These are phyloP conservation scores for Cinnamomum micranthum DNA, from an alignment of 164 flowering plant genomes.

Conservation along the genomic window DNA sequence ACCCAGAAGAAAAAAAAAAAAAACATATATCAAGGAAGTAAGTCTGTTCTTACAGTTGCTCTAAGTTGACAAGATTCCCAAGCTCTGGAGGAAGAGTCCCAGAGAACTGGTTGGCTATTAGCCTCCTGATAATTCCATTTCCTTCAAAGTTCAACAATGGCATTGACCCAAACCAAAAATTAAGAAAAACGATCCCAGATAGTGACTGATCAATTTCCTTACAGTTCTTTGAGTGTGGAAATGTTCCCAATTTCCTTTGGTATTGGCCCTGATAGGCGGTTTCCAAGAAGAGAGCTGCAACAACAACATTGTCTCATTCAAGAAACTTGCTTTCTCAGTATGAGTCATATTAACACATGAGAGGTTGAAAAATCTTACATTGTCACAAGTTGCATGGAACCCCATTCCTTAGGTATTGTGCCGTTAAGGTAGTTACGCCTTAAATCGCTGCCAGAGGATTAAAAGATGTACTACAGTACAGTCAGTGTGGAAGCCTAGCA, in stretches of 20 bases:
- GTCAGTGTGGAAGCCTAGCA: not conserved
- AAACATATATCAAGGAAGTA: not conserved
- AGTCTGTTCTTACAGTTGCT: constrained; percentile 19
- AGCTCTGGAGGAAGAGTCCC: constrained; percentile 35
- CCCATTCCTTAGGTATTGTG: constrained; percentile 71
- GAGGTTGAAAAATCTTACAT: constrained; percentile 35
- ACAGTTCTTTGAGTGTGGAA: constrained; percentile 40
- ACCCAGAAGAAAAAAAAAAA: constrained; percentile 1
- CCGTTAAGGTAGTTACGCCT: constrained; percentile 66
- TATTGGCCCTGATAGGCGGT: constrained; percentile 23
- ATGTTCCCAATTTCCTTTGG: constrained; percentile 28
- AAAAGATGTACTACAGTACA: not conserved
- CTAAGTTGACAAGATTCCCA: constrained; percentile 27
- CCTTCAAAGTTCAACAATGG: not conserved
- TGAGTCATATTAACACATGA: not conserved
- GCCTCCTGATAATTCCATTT: constrained; percentile 19
- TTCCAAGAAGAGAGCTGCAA: constrained; percentile 53
- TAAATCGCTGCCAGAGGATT: constrained; percentile 47
- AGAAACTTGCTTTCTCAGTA: not conserved
- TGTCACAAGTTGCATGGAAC: constrained; percentile 32
- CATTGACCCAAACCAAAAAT: not conserved
- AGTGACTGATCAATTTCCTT: not conserved
- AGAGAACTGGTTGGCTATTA: constrained; percentile 29
- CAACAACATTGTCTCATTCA: not conserved
- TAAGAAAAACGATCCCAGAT: not conserved